phyloP scores from a whole-genome alignment of 2,329 filamentous ascomycete species.

The Stachybotrys elegans region DNA sequence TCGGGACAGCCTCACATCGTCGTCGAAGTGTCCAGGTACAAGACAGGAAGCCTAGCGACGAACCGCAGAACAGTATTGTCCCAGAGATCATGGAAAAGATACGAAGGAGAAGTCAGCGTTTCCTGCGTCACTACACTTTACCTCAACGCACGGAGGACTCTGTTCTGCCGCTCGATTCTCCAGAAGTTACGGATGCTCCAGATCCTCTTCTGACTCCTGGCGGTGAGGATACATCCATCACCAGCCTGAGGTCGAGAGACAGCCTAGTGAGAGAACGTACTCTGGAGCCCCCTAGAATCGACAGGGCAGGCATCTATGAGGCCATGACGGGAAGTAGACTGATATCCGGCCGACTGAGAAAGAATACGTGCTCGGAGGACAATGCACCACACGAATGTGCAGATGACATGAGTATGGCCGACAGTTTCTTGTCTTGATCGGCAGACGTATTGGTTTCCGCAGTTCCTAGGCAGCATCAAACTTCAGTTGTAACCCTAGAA shows the following conservation, averaged over 20 bases:
- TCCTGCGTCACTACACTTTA: constrained; percentile 17
- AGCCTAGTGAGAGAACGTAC: constrained; percentile 13
- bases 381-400: constrained; percentile 23
- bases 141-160: constrained; percentile 9
- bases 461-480: too few species aligned
- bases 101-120: constrained; percentile 18
- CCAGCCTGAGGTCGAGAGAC: constrained; percentile 11
- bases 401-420: constrained; percentile 15
- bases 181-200: too few species aligned
- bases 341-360: constrained; percentile 6
- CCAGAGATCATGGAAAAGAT: constrained; percentile 22
- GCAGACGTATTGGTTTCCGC: too few species aligned
- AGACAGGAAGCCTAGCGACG: constrained; percentile 2
- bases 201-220: too few species aligned
- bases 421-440: constrained; percentile 1
- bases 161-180: constrained; percentile 1
- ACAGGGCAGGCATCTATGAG: constrained; percentile 16
- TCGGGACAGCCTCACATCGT: constrained; percentile 17
- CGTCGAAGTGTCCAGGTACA: constrained; percentile 18
- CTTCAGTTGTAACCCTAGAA: too few species aligned
- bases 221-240: too few species aligned
- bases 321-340: constrained; percentile 16
- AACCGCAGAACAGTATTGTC: constrained; percentile 10
- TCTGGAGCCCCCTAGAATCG: constrained; percentile 11
- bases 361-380: constrained; percentile 26